A percentile compares a stretch with the other conserved stretches of the same genome.
phyloP scores from a whole-genome alignment of 352 stramenopile genomes.

The Plasmopara halstedii region DNA sequence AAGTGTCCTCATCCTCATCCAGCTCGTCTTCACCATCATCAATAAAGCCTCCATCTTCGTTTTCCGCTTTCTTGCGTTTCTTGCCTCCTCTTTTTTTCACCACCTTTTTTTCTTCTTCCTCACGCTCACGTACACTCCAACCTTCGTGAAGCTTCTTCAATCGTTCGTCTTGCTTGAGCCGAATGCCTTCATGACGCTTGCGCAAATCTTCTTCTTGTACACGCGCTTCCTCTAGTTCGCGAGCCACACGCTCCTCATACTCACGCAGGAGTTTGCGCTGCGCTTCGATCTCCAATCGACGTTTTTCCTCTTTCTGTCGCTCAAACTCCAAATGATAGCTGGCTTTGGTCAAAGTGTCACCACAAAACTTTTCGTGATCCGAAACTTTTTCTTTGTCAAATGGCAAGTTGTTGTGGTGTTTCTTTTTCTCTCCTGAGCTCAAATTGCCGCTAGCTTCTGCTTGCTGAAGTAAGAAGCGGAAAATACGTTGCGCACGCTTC shows the following conservation, averaged over 20 bases:
- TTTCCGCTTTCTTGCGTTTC: constrained; percentile 73
- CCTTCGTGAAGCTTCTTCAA: constrained; percentile 73
- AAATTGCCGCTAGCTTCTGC: constrained; percentile 30
- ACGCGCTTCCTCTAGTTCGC: constrained; percentile 45
- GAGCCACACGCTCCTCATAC: constrained; percentile 71
- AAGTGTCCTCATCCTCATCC: constrained; percentile 53
- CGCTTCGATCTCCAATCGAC: constrained; percentile 69
- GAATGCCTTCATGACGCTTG: constrained; percentile 54
- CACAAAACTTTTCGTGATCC: constrained; percentile 84
- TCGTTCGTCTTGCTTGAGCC: constrained; percentile 78
- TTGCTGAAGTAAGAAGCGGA: constrained; percentile 71
- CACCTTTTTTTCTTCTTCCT: constrained; percentile 75
- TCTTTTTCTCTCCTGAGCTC: constrained; percentile 41
- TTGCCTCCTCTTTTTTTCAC: constrained; percentile 65
- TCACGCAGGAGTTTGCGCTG: constrained; percentile 74
- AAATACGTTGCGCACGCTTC: constrained; percentile 78
- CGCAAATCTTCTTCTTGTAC: constrained; percentile 53
- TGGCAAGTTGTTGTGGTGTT: constrained; percentile 41
- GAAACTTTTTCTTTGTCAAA: constrained; percentile 85
- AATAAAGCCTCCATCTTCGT: constrained; percentile 65
- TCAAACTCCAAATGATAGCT: constrained; percentile 88
- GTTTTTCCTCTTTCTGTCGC: constrained; percentile 80
- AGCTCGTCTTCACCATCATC: constrained; percentile 45
- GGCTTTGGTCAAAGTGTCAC: constrained; percentile 78
- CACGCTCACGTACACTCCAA: constrained; percentile 74